These are phyloP conservation scores for Alternaria triticimaculans DNA, from an alignment of 2,329 filamentous ascomycete species.

Conservation along the genomic window DNA sequence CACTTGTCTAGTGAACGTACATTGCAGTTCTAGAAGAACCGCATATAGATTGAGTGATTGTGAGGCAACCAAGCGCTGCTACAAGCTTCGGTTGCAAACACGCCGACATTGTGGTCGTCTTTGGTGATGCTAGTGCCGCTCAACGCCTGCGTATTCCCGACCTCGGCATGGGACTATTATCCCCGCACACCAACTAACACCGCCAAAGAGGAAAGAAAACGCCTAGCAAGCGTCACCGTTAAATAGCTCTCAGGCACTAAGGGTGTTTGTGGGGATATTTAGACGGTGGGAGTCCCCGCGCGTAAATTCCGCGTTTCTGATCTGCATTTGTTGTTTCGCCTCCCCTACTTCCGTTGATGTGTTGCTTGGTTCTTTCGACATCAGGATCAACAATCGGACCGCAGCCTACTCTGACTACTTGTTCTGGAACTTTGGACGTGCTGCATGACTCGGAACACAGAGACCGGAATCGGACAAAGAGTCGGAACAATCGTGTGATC, in stretches of 20 bases:
- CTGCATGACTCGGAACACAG: neutral
- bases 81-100: neutral
- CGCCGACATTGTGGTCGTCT: neutral
- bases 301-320: neutral
- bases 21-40: neutral
- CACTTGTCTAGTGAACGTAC: neutral
- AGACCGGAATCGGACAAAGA: neutral
- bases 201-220: slow-evolving; percentile 10
- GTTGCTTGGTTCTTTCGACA: neutral
- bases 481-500: neutral
- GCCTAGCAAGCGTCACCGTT: slow-evolving; percentile 34
- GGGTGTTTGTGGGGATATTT: neutral
- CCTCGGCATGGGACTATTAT: slow-evolving; percentile 32
- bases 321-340: neutral
- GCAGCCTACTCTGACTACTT: neutral
- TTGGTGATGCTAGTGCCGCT: neutral
- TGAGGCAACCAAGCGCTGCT: neutral
- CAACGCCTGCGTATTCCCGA: slow-evolving; percentile 17
- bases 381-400: neutral
- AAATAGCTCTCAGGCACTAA: slow-evolving; percentile 13
- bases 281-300: slow-evolving; percentile 1
- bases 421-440: neutral
- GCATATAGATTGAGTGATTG: neutral
- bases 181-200: slow-evolving; percentile 26
- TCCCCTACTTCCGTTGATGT: neutral